Evolutionary conservation across 345 rosid species (phyloP).

Genomic region (Draba incana): DNA sequence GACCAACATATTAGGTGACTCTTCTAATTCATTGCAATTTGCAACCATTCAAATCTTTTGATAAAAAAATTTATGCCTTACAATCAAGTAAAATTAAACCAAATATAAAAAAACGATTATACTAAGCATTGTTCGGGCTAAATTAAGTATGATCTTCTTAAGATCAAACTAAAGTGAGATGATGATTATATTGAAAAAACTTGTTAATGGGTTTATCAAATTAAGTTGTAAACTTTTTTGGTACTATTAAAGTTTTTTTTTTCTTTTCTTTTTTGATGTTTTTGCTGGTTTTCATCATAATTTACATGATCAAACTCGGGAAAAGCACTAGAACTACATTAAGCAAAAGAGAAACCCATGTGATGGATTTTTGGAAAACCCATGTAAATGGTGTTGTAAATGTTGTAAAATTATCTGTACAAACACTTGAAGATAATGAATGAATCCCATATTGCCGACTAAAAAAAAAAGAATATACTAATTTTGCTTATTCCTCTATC

Average conservation of each 20-base stretch:
- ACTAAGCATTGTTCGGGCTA: no score
- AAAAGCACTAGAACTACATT: not conserved
- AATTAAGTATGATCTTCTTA: not conserved
- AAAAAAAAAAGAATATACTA: not conserved
- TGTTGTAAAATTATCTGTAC: no score
- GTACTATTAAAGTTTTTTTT: not conserved
- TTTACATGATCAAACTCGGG: not conserved
- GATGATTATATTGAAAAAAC: no score
- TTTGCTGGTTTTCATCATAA: not conserved
- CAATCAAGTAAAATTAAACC: not conserved
- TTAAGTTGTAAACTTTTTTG: not conserved
- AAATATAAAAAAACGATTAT: not conserved
- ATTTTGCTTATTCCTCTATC: not conserved
- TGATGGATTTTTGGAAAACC: slow-evolving; percentile 9
- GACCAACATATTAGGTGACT: no score
- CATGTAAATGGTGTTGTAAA: no score
- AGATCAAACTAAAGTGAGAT: not conserved
- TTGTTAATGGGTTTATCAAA: no score
- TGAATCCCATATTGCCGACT: no score
- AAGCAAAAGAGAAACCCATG: not conserved
- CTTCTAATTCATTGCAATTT: no score
- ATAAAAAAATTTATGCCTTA: no score
- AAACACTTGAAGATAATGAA: no score
- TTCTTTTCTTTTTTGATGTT: no score
- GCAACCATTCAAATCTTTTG: no score